Base-by-base conservation (phyloP, 2,329 filamentous ascomycete genomes). In the Botryotinia calthae region DNA sequence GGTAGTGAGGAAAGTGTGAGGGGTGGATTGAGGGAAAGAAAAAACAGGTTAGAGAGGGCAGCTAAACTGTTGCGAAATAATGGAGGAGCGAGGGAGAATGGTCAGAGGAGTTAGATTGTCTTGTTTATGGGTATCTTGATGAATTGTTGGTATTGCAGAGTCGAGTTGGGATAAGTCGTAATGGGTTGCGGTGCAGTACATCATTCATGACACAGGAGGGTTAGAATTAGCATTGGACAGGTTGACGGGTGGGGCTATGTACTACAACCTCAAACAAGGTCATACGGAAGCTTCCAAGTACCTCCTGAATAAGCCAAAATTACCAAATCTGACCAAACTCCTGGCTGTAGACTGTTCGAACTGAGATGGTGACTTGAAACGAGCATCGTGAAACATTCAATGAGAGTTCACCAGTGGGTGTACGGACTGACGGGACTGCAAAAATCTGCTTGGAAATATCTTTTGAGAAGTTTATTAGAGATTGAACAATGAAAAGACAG, bases 11-110 rank as follows among this genome's bases (percentile, higher is more conserved):
- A 40, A 31, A 46, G 70, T 37, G 62, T 3, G 14, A 67, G 63
- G 46, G 18, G 3, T 40, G 42, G 42, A 7, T 31, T 59, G 18
- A 59, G 10, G 25, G 63, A 40, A 20, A 68, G 40, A 14, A 59
- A 25, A 20, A 51, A 48, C 8, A 72, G 63, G 28, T 16, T 68
- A 22, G 63, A 68, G n/a, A 67, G 51, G 48, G 51, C 51, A 59
- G 51, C 63, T n/a, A 72, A 28, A 31, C 40, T 68, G 28, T 34
- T 72, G 16, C 20, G 51, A 28, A 69, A 61, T 40, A 62, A 62
- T 70, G 67, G 37, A 46, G 54, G 40, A 34, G 22, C 14, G 28
- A 22, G 46, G 22, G 34, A 40, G 25, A 44, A 48, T 56, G 34
- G 42, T 25, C n/a, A 20, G 18, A 64, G 58, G n/a, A 22, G 58